Conservation (phyloP, 2,329 filamentous ascomycete species). For the Neocatenulostroma microsporum region DNA sequence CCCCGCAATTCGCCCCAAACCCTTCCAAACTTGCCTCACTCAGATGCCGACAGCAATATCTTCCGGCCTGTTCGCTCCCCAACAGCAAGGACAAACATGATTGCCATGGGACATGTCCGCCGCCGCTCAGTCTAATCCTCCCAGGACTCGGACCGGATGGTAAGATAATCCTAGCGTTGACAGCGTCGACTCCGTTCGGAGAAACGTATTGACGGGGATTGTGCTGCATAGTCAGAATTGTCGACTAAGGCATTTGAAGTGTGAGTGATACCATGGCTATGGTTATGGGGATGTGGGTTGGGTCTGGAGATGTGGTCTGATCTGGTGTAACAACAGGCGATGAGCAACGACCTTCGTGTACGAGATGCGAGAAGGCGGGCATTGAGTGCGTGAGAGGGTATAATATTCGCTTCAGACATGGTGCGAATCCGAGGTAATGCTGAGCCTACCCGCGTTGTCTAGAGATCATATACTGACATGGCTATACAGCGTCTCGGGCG, state of each 20-base stretch:
- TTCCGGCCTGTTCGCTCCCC: no score
- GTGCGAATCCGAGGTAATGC: no score
- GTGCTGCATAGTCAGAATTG: slow-evolving; percentile 19
- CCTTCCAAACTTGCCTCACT: no score
- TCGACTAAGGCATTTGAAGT: slow-evolving; percentile 24
- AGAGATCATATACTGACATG: background rate
- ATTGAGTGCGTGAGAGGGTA: slow-evolving; percentile 26
- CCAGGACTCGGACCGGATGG: slow-evolving; percentile 21
- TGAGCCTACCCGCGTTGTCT: no score
- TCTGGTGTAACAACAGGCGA: no score
- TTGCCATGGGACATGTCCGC: no score
- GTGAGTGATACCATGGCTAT: slow-evolving; percentile 8
- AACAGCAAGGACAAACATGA: no score
- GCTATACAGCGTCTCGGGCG: no score
- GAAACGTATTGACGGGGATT: slow-evolving; percentile 2
- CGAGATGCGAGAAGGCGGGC: slow-evolving; percentile 23
- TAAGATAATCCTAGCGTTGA: slow-evolving; percentile 10
- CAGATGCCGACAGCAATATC: no score
- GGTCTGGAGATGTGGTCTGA: no score
- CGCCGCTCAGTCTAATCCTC: slow-evolving; percentile 7
- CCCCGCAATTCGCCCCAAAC: no score
- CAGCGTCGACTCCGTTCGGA: no score
- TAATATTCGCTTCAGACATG: slow-evolving; percentile 28
- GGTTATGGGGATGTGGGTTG: background rate
- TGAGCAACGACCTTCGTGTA: slow-evolving; percentile 23